Percentiles rank a stretch among this genome's conserved stretches.
Evolutionary conservation across 768 basidiomycete species (phyloP).

Genomic region (Leccinum fibrillosum): DNA sequence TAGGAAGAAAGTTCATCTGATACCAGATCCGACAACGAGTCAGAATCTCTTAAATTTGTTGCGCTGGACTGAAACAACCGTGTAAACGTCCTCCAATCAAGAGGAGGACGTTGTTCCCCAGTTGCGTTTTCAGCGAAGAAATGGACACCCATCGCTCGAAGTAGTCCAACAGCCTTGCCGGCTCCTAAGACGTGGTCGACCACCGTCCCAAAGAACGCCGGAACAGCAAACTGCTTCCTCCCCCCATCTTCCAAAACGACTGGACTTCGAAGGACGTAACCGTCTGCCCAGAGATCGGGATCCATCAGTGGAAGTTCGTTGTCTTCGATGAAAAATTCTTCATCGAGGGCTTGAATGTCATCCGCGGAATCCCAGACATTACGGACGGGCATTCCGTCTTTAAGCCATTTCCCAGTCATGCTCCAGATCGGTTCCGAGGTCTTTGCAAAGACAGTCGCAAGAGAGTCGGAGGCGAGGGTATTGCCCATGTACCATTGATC

Average conservation of each 20-base stretch:
- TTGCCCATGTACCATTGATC: conserved; percentile 60
- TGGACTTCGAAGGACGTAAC: conserved; percentile 55
- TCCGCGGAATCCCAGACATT: conserved; percentile 28
- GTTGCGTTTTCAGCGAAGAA: conserved; percentile 13
- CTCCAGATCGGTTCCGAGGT: conserved; percentile 71
- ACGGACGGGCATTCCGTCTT: conserved; percentile 62
- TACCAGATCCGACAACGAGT: conserved; percentile 59
- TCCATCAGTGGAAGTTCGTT: conserved; percentile 62
- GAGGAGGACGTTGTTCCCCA: conserved; percentile 25
- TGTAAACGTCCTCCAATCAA: conserved; percentile 43
- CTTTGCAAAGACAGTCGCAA: conserved; percentile 60
- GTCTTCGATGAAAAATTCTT: conserved; percentile 80
- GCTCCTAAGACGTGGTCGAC: conserved; percentile 58
- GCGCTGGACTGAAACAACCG: conserved; percentile 35
- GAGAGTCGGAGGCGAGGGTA: conserved; percentile 45
- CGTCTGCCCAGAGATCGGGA: conserved; percentile 79
- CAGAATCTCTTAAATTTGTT: conserved; percentile 47
- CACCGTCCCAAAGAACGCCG: conserved; percentile 60
- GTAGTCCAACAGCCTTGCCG: conserved; percentile 75
- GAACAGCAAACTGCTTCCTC: conserved; percentile 36
- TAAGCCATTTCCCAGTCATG: conserved; percentile 71
- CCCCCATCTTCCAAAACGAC: conserved; percentile 25
- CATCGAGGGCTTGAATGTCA: conserved; percentile 40
- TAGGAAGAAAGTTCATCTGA: conserved; percentile 59
- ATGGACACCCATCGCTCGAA: conserved; percentile 49